phyloP scores from a whole-genome alignment of 2,329 filamentous ascomycete genomes.

The Zarea fungicola region DNA sequence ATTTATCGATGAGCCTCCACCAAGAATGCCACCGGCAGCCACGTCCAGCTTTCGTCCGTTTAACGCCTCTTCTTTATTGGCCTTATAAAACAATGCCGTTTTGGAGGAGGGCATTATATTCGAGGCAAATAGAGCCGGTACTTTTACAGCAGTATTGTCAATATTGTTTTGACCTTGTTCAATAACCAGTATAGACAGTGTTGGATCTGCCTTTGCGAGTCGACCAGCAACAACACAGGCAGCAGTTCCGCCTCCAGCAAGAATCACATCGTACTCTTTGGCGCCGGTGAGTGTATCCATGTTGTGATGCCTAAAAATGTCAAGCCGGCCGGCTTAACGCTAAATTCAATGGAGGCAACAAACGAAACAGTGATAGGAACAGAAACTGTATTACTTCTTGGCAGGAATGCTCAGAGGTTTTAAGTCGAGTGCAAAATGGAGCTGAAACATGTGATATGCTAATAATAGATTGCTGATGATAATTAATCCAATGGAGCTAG shows the following conservation, averaged over 20 bases:
- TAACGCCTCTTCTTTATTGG: conserved; percentile 20
- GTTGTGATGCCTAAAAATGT: no score
- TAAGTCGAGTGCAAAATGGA: no score
- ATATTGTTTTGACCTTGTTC: conserved; percentile 25
- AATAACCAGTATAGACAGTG: conserved; percentile 23
- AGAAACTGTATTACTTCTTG: no score
- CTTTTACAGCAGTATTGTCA: conserved; percentile 21
- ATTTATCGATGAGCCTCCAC: conserved; percentile 30
- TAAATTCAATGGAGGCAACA: no score
- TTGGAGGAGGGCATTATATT: conserved; percentile 19
- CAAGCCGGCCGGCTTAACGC: no score
- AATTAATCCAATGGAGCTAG: no score
- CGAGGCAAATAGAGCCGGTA: conserved; percentile 18
- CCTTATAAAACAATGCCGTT: conserved; percentile 21
- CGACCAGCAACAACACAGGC: conserved; percentile 24
- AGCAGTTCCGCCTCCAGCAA: conserved; percentile 23
- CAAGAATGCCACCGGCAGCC: conserved; percentile 23
- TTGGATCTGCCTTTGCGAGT: conserved; percentile 22
- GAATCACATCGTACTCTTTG: no score
- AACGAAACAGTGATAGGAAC: no score
- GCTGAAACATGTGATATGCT: no score
- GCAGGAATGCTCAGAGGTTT: no score
- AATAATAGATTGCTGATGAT: no score
- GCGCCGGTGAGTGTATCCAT: no score
- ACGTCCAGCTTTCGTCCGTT: conserved; percentile 21